Evolutionary conservation across 371 early-diverging fungal species (phyloP), one percentile per base, ranked within the genome.

Genomic region (Enterospora canceri): DNA sequence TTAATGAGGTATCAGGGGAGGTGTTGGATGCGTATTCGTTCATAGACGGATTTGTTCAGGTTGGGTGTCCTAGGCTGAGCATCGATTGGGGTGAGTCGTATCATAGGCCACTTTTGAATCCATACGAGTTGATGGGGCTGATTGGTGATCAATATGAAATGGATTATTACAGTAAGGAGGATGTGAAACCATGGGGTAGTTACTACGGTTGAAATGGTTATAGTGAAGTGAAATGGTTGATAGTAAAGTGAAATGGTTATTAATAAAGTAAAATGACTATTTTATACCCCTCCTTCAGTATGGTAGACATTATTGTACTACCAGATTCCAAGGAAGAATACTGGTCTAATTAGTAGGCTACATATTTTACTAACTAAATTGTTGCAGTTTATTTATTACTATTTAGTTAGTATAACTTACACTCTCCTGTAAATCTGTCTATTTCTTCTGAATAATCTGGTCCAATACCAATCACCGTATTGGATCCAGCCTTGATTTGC

Each of bases 71-170:
- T 33, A 79, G 98, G 23, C 82, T 98, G 47, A 91, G 91, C 1
- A 95, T 95, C 40, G 98, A 98, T 80, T 98, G 98, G 98, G 97
- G 97, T 0, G 89, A 88, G 75, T 87, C 90, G 0, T 97, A 92
- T 78, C 76, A 84, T 1, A 91, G 87, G 71, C 96, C 98, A 16
- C 79, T 97, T 46, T 77, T 97, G 35, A 88, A 89, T 15, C 92
- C 96, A 0, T 97, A 94, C 76, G 98, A 97, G 80, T 90, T 90
- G 8, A 87, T 90, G 0, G 70, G 68, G n/a, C 47, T 26, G 19
- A 88, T 91, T 1, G 73, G 59, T 15, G 68, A 75, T 28, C 8
- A 40, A 40, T 77, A 79, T 56, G 47, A 65, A 34, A 73, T 79
- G 76, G 79, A 80, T 58, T 80, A 77, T 64, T 80, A 80, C 60